phyloP scores from a whole-genome alignment of 352 stramenopile genomes.

The Pythium brachiatum region DNA sequence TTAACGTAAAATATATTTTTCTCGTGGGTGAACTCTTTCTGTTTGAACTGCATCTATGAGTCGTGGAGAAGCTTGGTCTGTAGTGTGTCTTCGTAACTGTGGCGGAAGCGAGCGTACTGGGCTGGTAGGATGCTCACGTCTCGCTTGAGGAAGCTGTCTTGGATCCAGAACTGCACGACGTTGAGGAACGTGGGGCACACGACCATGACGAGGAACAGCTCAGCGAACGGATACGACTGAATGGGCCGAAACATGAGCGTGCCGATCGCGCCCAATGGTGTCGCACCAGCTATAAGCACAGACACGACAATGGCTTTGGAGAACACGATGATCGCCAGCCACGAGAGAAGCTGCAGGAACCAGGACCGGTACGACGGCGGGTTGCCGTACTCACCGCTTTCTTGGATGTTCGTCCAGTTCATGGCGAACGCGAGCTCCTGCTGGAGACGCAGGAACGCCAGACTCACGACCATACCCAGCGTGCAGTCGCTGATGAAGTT shows the following conservation, averaged over 20 bases:
- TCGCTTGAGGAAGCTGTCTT: conserved; percentile 82
- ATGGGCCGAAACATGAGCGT: conserved; percentile 66
- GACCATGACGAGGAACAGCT: conserved; percentile 79
- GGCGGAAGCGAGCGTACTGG: conserved; percentile 56
- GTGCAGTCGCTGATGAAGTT: conserved; percentile 83
- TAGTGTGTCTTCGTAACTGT: conserved; percentile 66
- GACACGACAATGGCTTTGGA: conserved; percentile 77
- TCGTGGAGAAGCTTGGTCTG: conserved; percentile 62
- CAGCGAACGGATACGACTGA: conserved; percentile 55
- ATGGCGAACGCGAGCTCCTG: conserved; percentile 69
- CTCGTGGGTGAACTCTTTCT: background rate
- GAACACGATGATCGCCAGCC: conserved; percentile 77
- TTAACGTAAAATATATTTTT: conserved; percentile 1
- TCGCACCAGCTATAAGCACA: conserved; percentile 53
- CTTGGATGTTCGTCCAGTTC: conserved; percentile 71
- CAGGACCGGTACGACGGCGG: conserved; percentile 69
- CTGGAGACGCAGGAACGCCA: conserved; percentile 39
- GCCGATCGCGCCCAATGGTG: conserved; percentile 51
- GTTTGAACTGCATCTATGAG: conserved; percentile 26
- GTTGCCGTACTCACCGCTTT: conserved; percentile 75
- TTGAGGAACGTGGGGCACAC: conserved; percentile 84
- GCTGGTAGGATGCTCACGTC: conserved; percentile 60
- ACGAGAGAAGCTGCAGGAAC: conserved; percentile 52
- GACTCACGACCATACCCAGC: conserved; percentile 73
- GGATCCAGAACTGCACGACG: conserved; percentile 84